Evolutionary conservation across 371 early-diverging fungal genomes (phyloP).

Genomic region (Rhizopus arrhizus): DNA sequence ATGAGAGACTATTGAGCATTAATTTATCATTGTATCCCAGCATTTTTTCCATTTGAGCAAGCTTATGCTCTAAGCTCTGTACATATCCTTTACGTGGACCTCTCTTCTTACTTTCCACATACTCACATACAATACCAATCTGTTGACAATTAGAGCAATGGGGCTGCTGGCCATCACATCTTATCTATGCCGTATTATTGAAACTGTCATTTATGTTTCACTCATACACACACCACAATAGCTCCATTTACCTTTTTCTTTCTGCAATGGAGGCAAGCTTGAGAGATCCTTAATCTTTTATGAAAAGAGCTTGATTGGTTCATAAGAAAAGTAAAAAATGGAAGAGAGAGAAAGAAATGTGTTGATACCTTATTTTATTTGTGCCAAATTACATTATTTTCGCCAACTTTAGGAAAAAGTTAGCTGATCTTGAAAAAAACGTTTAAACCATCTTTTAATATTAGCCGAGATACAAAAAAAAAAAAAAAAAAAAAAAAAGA

Average conservation of each 20-base stretch:
- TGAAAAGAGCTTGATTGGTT: background rate
- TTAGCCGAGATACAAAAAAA: too few relatives aligned
- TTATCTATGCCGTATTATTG: constrained; percentile 44
- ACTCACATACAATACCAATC: constrained; percentile 66
- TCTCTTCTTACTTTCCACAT: constrained; percentile 71
- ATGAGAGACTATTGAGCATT: constrained; percentile 14
- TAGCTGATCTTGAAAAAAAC: too few relatives aligned
- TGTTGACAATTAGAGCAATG: constrained; percentile 78
- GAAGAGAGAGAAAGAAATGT: constrained; percentile 1
- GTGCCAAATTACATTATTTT: too few relatives aligned
- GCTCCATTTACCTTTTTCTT: constrained; percentile 68
- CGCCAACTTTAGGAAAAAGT: too few relatives aligned
- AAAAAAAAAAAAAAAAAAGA: too few relatives aligned
- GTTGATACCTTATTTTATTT: too few relatives aligned
- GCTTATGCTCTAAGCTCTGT: constrained; percentile 68
- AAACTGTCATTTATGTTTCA: too few relatives aligned
- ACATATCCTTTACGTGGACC: constrained; percentile 82
- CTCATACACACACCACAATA: too few relatives aligned
- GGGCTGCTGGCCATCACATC: constrained; percentile 78
- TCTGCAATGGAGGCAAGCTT: constrained; percentile 82
- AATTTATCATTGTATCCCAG: constrained; percentile 28
- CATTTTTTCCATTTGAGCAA: constrained; percentile 67
- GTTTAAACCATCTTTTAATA: too few relatives aligned
- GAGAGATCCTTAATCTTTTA: constrained; percentile 73
- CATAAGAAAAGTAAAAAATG: constrained; percentile 3